Evolutionary conservation across 1,284 basidiomycete species (phyloP), one percentile per base, ranked within the genome.

Genomic region (Ustilago hordei): DNA sequence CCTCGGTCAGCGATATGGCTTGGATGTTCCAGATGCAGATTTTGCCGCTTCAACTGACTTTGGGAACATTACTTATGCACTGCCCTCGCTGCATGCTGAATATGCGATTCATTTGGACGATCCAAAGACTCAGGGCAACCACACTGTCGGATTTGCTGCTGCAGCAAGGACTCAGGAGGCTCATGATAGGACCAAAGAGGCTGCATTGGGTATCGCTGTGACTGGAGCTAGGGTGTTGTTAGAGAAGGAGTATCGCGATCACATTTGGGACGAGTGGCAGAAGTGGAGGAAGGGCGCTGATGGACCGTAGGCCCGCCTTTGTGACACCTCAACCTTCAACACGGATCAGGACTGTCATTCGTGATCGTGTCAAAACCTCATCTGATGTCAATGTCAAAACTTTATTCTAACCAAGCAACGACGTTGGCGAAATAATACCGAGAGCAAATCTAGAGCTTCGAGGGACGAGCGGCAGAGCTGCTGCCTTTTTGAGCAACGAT

Each of bases 1-100:
- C 39, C 73, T 87, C 35, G 89, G 89, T 38, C 34, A 71, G 15
- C 48, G 65, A 17, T 85, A 78, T 58, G 71, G 65, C 2, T 55
- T 78, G 23, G 38, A 75, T 2, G 73, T 86, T 6, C 67, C 73
- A 15, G 55, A 62, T 8, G 55, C 53, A 8, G n/a, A 50, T 15
- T 76, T 76, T 39, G 58, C 53, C 2, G 86, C 81, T 2, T 78
- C 73, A 2, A 86, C 84, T 9, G 86, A 87, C 59, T 86, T 87
- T 61, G 86, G 84, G 9, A 81, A 85, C 70, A 83, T 87, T 36
- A 85, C 84, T 2, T 87, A 87, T 69, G 79, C 65, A 3, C 48
- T 87, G 15, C 87, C 87, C 1, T 76, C 72, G 6, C 60, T 86
- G 12, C 86, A 87, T 64, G 85, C 86, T 0, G 69, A 81, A 54